Base-by-base conservation (phyloP, 768 basidiomycete genomes). In the Phanerodontia chrysosporium region DNA sequence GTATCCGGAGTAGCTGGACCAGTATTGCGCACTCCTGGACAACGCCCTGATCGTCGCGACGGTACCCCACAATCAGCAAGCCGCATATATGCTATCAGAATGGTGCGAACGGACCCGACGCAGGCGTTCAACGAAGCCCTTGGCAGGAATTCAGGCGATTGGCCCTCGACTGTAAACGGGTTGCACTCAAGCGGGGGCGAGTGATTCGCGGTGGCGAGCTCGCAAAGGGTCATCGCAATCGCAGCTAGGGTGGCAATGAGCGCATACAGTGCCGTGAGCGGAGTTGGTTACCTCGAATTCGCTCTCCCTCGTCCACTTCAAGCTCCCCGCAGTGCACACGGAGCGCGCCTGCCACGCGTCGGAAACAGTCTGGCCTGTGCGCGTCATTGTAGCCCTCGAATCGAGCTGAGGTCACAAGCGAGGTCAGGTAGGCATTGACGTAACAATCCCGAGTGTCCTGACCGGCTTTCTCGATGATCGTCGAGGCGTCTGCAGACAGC, bases 1-100 rank as follows among this genome's bases (percentile, higher is more conserved):
- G 71, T 92, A 90, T 0, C 90, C 90, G 2, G 90, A 92, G 70
- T 90, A 91, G 58, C 87, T 90, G 3, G 90, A 90, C 90, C 90
- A 92, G 65, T 85, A 87, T 65, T 92, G 90, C 8, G 89, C 83
- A 67, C 90, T 91, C 51, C 89, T 77, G 16, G 89, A 84, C 10
- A 92, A 72, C 13, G 90, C 87, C 57, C 89, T 91, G 63, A 4
- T 36, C 46, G 14, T 49, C 54, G 45, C 13, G 55, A 45, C 16
- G 10, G 29, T 32, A 30, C 21, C 9, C 36, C 45, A 57, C 22
- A 2, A 25, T 45, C 27, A 45, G 35, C n/a, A 55, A 3, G 4
- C 18, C 58, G 58, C 58, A 58, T 58, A 58, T 58, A 58, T 44
- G 49, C 32, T 21, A 29, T 24, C 28, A 45, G 54, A 32, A 57